phyloP scores from a whole-genome alignment of 2,329 filamentous ascomycete genomes.

The Cytospora chrysosperma region DNA sequence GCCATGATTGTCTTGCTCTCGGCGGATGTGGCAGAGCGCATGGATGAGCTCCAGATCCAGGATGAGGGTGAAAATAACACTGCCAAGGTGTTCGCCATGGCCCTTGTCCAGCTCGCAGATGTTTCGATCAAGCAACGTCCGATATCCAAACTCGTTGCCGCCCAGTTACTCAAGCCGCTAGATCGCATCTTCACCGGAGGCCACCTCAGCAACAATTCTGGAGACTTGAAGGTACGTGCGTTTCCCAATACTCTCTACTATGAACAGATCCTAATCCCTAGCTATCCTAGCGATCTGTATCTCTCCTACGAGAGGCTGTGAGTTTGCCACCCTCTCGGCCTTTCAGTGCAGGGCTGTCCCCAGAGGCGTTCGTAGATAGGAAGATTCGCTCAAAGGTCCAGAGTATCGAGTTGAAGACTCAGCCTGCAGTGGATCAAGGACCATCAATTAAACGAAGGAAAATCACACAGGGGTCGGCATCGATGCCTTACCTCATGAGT shows the following conservation, averaged over 20 bases:
- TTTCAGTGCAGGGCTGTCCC: slow-evolving; percentile 4
- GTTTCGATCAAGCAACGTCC: slow-evolving; percentile 28
- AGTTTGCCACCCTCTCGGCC: not conserved
- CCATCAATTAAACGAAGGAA: slow-evolving; percentile 16
- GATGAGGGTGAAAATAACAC: slow-evolving; percentile 23
- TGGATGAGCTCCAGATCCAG: slow-evolving; percentile 24
- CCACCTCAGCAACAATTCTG: not conserved
- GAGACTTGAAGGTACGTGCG: slow-evolving; percentile 16
- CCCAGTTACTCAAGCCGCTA: slow-evolving; percentile 27
- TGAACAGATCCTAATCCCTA: not conserved
- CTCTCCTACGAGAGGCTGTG: slow-evolving; percentile 13
- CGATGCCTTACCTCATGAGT: not conserved
- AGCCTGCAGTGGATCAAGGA: not conserved
- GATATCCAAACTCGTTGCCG: slow-evolving; percentile 29
- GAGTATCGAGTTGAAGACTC: slow-evolving; percentile 2
- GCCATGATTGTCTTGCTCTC: slow-evolving; percentile 30
- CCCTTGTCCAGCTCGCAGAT: slow-evolving; percentile 30
- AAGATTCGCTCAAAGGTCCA: slow-evolving; percentile 8
- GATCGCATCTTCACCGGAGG: slow-evolving; percentile 1
- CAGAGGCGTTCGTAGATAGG: slow-evolving; percentile 15
- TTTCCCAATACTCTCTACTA: slow-evolving; percentile 6
- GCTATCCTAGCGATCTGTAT: slow-evolving; percentile 10
- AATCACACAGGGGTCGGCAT: not conserved
- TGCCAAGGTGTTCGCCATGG: slow-evolving; percentile 25
- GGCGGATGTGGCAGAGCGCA: slow-evolving; percentile 25